phyloP scores from a whole-genome alignment of 2,329 filamentous ascomycete genomes.

The Metarhizium humberi region DNA sequence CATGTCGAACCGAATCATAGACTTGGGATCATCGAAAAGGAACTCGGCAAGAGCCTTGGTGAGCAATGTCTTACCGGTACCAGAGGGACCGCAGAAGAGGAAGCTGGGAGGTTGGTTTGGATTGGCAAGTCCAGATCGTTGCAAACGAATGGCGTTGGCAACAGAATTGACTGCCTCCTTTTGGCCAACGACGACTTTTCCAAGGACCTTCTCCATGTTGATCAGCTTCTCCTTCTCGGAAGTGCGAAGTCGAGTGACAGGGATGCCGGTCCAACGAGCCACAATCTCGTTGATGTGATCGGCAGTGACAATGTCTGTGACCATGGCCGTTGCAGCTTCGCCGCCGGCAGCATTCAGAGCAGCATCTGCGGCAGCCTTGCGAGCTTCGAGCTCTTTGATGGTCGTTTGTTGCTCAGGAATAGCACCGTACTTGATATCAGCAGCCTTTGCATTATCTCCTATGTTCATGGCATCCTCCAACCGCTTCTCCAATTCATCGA shows the following conservation, averaged over 20 bases:
- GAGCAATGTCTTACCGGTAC: conserved; percentile 94
- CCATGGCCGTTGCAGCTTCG: conserved; percentile 60
- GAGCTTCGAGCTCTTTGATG: conserved; percentile 73
- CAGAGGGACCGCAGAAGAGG: conserved; percentile 96
- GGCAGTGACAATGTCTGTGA: conserved; percentile 88
- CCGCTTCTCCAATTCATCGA: conserved; percentile 85
- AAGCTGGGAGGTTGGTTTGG: conserved; percentile 97
- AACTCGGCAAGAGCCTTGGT: conserved; percentile 97
- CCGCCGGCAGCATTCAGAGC: conserved; percentile 44
- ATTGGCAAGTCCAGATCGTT: conserved; percentile 88
- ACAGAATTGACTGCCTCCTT: conserved; percentile 88
- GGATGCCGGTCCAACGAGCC: conserved; percentile 94
- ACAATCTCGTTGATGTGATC: conserved; percentile 99
- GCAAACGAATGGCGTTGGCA: conserved; percentile 89
- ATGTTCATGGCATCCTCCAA: conserved; percentile 86
- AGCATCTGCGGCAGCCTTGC: conserved; percentile 71
- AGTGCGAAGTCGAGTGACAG: conserved; percentile 86
- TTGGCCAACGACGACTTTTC: conserved; percentile 83
- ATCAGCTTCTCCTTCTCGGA: conserved; percentile 98
- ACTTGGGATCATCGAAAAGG: conserved; percentile 90
- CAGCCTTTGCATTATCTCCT: conserved; percentile 76
- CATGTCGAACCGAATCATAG: conserved; percentile 99
- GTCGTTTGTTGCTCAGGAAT: conserved; percentile 82
- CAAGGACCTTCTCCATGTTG: conserved; percentile 84
- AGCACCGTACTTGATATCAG: conserved; percentile 93